Conservation (phyloP, 2,329 filamentous ascomycete genomes). For the Alternaria tenuissima region DNA sequence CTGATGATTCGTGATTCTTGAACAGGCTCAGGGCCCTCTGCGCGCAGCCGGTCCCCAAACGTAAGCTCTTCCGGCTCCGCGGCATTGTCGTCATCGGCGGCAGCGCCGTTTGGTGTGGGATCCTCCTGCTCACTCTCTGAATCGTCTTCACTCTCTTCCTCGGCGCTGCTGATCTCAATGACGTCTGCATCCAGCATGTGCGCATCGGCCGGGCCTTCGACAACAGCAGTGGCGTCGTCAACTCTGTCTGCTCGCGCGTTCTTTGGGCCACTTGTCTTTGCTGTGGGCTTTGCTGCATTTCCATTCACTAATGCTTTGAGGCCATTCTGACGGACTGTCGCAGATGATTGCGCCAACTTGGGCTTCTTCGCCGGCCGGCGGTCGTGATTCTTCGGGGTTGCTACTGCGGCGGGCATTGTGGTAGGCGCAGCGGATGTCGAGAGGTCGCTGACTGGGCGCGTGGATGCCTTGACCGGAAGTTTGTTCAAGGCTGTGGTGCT, state of each 20-base stretch:
- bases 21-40: slow-evolving; percentile 58
- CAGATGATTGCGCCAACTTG: slow-evolving; percentile 43
- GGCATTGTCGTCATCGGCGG: slow-evolving; percentile 46
- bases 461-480: slow-evolving; percentile 3
- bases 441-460: neutral
- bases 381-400: slow-evolving; percentile 36
- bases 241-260: slow-evolving; percentile 61
- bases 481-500: slow-evolving; percentile 15
- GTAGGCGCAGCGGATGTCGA: neutral
- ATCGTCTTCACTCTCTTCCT: slow-evolving; percentile 51
- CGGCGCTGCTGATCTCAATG: slow-evolving; percentile 60
- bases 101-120: slow-evolving; percentile 28
- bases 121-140: slow-evolving; percentile 37
- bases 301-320: slow-evolving; percentile 46
- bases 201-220: slow-evolving; percentile 58
- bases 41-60: slow-evolving; percentile 85
- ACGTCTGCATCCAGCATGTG: slow-evolving; percentile 50
- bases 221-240: slow-evolving; percentile 65
- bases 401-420: slow-evolving; percentile 46
- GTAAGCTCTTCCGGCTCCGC: slow-evolving; percentile 67
- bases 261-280: slow-evolving; percentile 63
- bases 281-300: slow-evolving; percentile 51
- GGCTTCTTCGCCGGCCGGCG: slow-evolving; percentile 50
- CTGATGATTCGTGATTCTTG: slow-evolving; percentile 67
- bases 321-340: slow-evolving; percentile 33